These are phyloP conservation scores for Erythrobasidium hasegawianum DNA, from an alignment of 1,284 basidiomycete species.

Conservation along the genomic window DNA sequence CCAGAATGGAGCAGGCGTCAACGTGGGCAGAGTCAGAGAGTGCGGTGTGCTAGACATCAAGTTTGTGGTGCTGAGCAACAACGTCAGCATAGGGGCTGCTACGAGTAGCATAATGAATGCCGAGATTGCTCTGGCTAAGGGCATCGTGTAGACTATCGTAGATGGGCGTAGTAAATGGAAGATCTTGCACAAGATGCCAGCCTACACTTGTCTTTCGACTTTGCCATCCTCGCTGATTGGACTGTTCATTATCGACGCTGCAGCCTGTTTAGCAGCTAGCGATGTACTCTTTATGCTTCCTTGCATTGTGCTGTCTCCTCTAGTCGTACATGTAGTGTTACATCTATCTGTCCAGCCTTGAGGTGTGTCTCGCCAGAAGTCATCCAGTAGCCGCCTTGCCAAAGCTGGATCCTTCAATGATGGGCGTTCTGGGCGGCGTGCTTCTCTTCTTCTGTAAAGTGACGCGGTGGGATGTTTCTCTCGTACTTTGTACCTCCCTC, in stretches of 20 bases:
- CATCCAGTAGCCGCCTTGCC: no score
- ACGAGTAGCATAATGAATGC: slow-evolving; percentile 98
- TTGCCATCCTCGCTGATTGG: no score
- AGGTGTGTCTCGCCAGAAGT: no score
- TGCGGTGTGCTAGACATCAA: slow-evolving; percentile 92
- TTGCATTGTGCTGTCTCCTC: no score
- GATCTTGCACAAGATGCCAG: no score
- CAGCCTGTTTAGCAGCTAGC: no score
- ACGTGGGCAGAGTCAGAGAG: slow-evolving; percentile 83
- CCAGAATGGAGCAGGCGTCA: slow-evolving; percentile 87
- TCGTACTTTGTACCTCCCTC: slow-evolving; percentile 46
- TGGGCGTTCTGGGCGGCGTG: slow-evolving; percentile 40
- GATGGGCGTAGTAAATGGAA: not conserved
- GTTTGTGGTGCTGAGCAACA: slow-evolving; percentile 91
- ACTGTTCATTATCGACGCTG: no score
- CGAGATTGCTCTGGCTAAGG: slow-evolving; percentile 82
- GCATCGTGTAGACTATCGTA: slow-evolving; percentile 55
- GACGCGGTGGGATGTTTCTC: slow-evolving; percentile 45
- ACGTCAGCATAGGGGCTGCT: slow-evolving; percentile 93
- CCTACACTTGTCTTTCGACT: no score
- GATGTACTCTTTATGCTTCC: no score
- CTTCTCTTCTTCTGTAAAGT: slow-evolving; percentile 44
- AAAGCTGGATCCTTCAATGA: slow-evolving; percentile 2
- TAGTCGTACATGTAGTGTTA: no score
- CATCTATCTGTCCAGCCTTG: no score